Evolutionary conservation across 495 filamentous ascomycete genomes (phyloP).

Genomic region (Podospora tetraspora): DNA sequence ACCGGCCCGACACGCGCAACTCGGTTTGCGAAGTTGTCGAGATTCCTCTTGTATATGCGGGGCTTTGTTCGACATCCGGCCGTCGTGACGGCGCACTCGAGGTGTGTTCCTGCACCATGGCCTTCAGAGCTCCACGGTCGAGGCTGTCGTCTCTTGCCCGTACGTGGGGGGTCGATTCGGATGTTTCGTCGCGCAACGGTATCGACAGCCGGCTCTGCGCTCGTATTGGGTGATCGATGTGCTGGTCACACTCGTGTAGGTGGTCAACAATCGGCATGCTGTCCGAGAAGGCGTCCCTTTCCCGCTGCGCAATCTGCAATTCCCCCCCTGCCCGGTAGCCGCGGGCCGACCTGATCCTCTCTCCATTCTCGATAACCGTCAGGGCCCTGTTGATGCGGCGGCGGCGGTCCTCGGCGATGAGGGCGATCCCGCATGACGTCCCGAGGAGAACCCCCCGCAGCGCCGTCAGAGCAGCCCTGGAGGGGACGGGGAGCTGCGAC

Average conservation of each 20-base stretch:
- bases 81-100: neutral
- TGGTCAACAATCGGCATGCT: neutral
- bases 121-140: neutral
- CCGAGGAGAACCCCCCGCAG: conserved; percentile 49
- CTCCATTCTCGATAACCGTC: conserved; percentile 42
- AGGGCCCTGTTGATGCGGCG: conserved; percentile 44
- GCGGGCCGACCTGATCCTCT: conserved; percentile 39
- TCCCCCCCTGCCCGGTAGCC: conserved; percentile 32
- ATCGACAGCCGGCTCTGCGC: neutral
- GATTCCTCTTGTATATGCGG: neutral
- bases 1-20: neutral
- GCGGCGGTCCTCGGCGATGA: conserved; percentile 50
- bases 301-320: neutral
- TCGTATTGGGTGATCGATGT: neutral
- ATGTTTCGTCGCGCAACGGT: neutral
- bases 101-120: neutral
- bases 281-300: neutral
- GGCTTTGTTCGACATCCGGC: neutral
- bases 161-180: neutral
- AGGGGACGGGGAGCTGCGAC: conserved; percentile 45
- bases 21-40: neutral
- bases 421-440: conserved; percentile 48
- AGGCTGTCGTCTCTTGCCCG: neutral
- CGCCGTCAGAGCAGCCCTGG: conserved; percentile 49
- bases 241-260: neutral